Conservation (phyloP, 192 early-diverging fungal genomes). For the Oehlia diaphana region DNA sequence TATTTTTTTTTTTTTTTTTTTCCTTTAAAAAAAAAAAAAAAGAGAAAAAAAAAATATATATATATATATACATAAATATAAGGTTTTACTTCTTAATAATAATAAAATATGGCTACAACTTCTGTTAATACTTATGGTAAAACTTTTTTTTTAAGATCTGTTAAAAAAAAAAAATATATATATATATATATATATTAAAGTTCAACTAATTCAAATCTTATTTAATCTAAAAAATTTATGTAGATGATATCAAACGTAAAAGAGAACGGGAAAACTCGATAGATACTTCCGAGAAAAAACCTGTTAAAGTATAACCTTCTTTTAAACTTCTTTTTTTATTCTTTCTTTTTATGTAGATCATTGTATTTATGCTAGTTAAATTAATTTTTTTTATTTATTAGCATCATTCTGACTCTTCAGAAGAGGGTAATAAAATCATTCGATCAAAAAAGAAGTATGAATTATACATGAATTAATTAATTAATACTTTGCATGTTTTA, state of each 20-base stretch:
- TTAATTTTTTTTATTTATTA: neutral
- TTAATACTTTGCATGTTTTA: too few species aligned
- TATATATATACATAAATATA: too few species aligned
- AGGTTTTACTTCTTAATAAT: too few species aligned
- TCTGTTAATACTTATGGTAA: neutral
- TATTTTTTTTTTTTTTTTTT: too few species aligned
- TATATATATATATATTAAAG: too few species aligned
- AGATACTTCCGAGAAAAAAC: neutral
- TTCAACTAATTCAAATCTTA: neutral
- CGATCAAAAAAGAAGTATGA: slow-evolving; percentile 10
- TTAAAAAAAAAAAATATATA: too few species aligned
- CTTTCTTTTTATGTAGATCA: neutral
- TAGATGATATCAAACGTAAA: slow-evolving; percentile 1
- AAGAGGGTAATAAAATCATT: neutral
- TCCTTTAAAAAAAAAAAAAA: too few species aligned
- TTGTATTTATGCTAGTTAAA: neutral
- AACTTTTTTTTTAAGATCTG: neutral
- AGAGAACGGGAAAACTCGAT: neutral
- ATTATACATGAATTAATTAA: neutral
- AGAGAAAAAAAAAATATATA: too few species aligned
- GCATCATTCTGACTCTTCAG: neutral
- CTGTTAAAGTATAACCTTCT: neutral
- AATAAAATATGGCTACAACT: neutral
- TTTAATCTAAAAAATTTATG: neutral
- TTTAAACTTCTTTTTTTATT: neutral